phyloP scores from a whole-genome alignment of 1,284 basidiomycete genomes.

The Malassezia restricta region DNA sequence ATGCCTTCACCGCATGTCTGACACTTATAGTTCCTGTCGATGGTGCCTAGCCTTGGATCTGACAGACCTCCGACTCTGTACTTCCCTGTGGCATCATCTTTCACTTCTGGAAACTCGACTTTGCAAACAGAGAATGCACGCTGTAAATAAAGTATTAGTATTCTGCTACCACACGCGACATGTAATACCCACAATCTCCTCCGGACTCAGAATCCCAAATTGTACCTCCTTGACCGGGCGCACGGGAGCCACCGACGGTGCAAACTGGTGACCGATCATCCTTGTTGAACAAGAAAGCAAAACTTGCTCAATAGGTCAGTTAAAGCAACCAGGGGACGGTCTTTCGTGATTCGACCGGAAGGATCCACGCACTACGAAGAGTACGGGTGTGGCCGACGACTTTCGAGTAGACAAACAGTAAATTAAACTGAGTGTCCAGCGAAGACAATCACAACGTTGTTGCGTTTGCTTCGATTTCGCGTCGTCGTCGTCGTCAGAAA shows the following conservation, averaged over 20 bases:
- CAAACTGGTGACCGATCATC: constrained; percentile 46
- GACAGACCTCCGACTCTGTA: constrained; percentile 81
- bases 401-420: constrained; percentile 4
- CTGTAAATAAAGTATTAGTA: constrained; percentile 41
- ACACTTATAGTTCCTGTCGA: constrained; percentile 98
- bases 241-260: constrained; percentile 82
- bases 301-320: background rate
- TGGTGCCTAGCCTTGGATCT: constrained; percentile 93
- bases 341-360: background rate
- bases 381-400: constrained; percentile 15
- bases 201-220: constrained; percentile 98
- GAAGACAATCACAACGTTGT: background rate
- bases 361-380: background rate
- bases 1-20: constrained; percentile 82
- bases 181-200: constrained; percentile 62
- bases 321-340: background rate
- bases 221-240: constrained; percentile 78
- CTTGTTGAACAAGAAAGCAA: background rate
- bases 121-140: constrained; percentile 97
- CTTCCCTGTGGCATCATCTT: constrained; percentile 71
- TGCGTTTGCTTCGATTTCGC: background rate
- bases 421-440: constrained; percentile 4
- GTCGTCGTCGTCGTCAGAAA: constrained; percentile 14
- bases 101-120: constrained; percentile 94
- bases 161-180: background rate